A percentile compares a stretch with the other conserved stretches of the same genome.
phyloP scores from a whole-genome alignment of 257 asterid species.

The Salvia hispanica region DNA sequence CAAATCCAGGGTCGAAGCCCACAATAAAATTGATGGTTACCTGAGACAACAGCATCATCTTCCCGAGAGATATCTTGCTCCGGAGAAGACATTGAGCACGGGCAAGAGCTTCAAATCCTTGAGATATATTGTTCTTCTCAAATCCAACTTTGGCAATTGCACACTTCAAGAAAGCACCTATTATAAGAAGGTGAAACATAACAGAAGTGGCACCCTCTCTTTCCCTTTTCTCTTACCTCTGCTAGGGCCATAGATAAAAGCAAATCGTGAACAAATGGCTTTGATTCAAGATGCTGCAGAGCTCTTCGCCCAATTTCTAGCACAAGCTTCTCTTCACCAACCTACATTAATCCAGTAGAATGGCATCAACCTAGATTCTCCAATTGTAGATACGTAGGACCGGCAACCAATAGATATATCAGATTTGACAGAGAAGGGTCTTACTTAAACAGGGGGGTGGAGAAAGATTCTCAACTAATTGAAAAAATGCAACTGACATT shows the following conservation, averaged over 20 bases:
- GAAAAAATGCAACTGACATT: neutral
- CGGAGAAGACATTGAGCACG: slow-evolving; percentile 93
- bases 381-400: slow-evolving; percentile 22
- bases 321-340: slow-evolving; percentile 91
- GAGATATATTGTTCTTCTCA: slow-evolving; percentile 87
- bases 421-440: neutral
- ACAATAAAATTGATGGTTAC: slow-evolving; percentile 41
- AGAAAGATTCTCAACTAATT: too few relatives aligned
- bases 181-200: slow-evolving; percentile 70
- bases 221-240: slow-evolving; percentile 73
- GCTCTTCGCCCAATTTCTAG: slow-evolving; percentile 86
- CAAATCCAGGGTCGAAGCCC: slow-evolving; percentile 22
- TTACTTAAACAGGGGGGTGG: too few relatives aligned
- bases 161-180: slow-evolving; percentile 94
- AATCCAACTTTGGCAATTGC: slow-evolving; percentile 85
- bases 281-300: slow-evolving; percentile 73
- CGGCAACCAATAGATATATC: slow-evolving; percentile 19
- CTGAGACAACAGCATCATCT: slow-evolving; percentile 86
- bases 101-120: slow-evolving; percentile 99
- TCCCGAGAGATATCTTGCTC: slow-evolving; percentile 87
- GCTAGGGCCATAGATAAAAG: slow-evolving; percentile 96
- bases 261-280: slow-evolving; percentile 83
- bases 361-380: slow-evolving; percentile 34
- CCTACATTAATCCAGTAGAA: slow-evolving; percentile 56
- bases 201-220: slow-evolving; percentile 54